phyloP scores from a whole-genome alignment of 2,329 filamentous ascomycete species.

The Ascochyta clinopodiicola region DNA sequence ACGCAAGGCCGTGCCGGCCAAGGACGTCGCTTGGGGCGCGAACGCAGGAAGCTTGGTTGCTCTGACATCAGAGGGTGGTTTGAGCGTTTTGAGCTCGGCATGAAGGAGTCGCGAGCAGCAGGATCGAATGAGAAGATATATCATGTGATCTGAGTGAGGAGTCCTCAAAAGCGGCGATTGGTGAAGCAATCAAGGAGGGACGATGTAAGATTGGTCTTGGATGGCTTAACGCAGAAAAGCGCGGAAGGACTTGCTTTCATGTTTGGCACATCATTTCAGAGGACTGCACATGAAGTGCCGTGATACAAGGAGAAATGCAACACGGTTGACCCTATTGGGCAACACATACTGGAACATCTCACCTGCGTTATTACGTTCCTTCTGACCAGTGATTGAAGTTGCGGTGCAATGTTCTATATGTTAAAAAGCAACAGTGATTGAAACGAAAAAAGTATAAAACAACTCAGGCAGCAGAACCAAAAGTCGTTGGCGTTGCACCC shows the following conservation, averaged over 20 bases:
- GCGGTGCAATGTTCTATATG: no score
- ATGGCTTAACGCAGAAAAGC: conserved; percentile 3
- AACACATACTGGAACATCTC: conserved; percentile 5
- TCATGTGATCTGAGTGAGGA: not conserved
- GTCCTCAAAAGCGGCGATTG: not conserved
- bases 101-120: conserved; percentile 6
- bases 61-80: conserved; percentile 74
- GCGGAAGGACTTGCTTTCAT: not conserved
- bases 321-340: conserved; percentile 24
- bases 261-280: conserved; percentile 9
- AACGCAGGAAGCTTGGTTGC: conserved; percentile 76
- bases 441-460: no score
- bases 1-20: conserved; percentile 74
- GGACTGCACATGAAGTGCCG: conserved; percentile 7
- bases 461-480: not conserved
- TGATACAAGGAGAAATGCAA: conserved; percentile 29
- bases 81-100: conserved; percentile 69
- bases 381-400: not conserved
- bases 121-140: not conserved
- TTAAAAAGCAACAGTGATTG: not conserved
- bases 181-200: not conserved
- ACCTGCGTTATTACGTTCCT: conserved; percentile 15
- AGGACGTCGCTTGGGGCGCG: conserved; percentile 78
- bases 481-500: not conserved
- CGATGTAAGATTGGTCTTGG: conserved; percentile 14